phyloP scores from a whole-genome alignment of 352 stramenopile genomes.

The Elongisporangium prolatum region DNA sequence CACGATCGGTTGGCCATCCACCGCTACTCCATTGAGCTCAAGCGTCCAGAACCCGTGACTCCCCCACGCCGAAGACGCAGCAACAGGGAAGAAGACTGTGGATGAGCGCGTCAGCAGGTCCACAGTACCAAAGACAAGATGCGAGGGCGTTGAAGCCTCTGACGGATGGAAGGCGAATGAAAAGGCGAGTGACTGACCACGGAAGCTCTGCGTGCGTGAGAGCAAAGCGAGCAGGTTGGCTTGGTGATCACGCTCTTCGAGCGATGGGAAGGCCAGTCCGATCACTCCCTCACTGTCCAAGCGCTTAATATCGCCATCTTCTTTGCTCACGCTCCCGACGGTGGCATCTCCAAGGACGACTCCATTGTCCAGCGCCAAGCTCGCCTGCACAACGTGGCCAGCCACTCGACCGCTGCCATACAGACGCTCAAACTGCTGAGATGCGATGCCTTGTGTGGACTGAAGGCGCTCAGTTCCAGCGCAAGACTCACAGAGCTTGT shows the following conservation, averaged over 20 bases:
- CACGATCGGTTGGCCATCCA: neutral
- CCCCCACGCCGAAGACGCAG: neutral
- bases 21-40: neutral
- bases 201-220: conserved; percentile 14
- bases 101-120: conserved; percentile 13
- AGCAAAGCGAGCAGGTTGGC: conserved; percentile 22
- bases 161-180: conserved; percentile 7
- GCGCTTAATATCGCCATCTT: conserved; percentile 6
- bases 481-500: conserved; percentile 1
- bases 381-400: neutral
- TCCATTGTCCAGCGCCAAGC: neutral
- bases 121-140: conserved; percentile 61
- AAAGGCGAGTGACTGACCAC: neutral
- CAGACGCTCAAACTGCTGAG: neutral
- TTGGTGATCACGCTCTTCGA: conserved; percentile 43
- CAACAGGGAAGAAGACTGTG: neutral
- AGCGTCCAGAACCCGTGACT: neutral
- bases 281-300: conserved; percentile 68
- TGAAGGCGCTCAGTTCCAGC: neutral
- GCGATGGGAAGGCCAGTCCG: conserved; percentile 39
- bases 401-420: neutral
- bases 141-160: conserved; percentile 25
- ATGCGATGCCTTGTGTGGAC: neutral
- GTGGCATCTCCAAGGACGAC: neutral
- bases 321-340: neutral